A percentile compares a stretch with the other conserved stretches of the same genome.
phyloP scores from a whole-genome alignment of 371 early-diverging fungal genomes.

The Dipsacomyces acuminosporus region DNA sequence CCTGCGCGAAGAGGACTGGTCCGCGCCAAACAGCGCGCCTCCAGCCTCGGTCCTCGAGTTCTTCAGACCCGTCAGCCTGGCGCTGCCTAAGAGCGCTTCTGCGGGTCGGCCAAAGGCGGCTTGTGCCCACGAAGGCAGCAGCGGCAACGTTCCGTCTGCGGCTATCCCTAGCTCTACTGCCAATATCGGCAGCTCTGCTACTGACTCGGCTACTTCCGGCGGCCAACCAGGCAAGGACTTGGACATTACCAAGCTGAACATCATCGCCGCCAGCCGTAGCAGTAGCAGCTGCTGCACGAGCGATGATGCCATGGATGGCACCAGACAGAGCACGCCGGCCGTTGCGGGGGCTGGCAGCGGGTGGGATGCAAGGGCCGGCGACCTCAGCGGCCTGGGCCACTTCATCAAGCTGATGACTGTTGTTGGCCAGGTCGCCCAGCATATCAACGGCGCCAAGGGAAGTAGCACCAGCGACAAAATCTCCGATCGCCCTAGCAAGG shows the following conservation, averaged over 20 bases:
- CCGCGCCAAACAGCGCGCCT: constrained; percentile 13
- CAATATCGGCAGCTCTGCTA: no score
- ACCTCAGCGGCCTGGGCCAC: constrained; percentile 26
- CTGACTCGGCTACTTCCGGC: no score
- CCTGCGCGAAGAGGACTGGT: constrained; percentile 38
- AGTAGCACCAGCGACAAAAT: background rate
- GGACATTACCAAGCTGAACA: no score
- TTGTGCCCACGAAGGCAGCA: constrained; percentile 5
- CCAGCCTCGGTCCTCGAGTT: constrained; percentile 37
- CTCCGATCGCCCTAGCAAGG: constrained; percentile 14
- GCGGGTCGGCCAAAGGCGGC: background rate
- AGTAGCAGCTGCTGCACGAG: background rate
- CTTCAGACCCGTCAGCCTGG: constrained; percentile 17
- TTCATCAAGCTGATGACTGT: constrained; percentile 46
- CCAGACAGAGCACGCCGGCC: constrained; percentile 12
- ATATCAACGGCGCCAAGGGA: constrained; percentile 33
- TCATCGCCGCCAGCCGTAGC: background rate
- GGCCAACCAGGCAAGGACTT: no score
- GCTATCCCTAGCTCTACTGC: no score
- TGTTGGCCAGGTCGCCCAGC: constrained; percentile 42
- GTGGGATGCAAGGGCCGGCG: constrained; percentile 24
- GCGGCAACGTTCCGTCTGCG: constrained; percentile 3
- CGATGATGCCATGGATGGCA: constrained; percentile 3
- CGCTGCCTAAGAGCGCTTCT: background rate
- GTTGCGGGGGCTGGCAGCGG: constrained; percentile 3